Percentiles rank a stretch among this genome's conserved stretches.
phyloP scores from a whole-genome alignment of 2,329 filamentous ascomycete genomes.

The Zasmidium cellare region DNA sequence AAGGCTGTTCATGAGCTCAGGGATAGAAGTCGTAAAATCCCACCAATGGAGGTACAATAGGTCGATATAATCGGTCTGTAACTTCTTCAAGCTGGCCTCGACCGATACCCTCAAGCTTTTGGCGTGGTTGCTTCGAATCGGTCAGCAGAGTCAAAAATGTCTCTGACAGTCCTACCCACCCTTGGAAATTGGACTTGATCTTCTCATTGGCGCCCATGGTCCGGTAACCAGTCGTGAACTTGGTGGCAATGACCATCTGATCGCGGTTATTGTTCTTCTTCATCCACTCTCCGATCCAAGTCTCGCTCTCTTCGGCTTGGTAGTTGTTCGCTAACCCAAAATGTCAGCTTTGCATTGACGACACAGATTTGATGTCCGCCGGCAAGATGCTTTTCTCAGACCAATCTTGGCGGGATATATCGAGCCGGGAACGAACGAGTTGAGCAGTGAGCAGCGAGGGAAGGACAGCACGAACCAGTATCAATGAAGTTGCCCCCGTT shows the following conservation, averaged over 20 bases:
- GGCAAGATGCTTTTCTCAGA: no score
- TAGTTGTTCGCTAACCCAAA: constrained; percentile 39
- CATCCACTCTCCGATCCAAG: constrained; percentile 36
- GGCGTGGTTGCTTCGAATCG: constrained; percentile 55
- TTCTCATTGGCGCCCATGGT: constrained; percentile 10
- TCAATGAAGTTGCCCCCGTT: constrained; percentile 16
- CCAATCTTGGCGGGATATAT: no score
- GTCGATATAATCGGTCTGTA: constrained; percentile 69
- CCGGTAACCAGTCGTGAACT: constrained; percentile 63
- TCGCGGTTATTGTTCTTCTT: constrained; percentile 21
- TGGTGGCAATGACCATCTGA: constrained; percentile 59
- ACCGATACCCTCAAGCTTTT: constrained; percentile 60
- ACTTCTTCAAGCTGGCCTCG: constrained; percentile 43
- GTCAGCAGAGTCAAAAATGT: background rate
- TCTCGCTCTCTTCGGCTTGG: constrained; percentile 36
- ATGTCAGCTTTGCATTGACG: no score
- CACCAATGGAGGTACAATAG: constrained; percentile 51
- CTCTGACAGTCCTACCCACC: background rate
- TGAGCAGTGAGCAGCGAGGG: no score
- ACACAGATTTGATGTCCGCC: no score
- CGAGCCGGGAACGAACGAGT: no score
- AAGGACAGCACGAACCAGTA: background rate
- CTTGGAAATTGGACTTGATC: constrained; percentile 22
- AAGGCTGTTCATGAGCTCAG: constrained; percentile 68
- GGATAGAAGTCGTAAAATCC: constrained; percentile 65